phyloP scores from a whole-genome alignment of 441 rosid species.

The Adansonia grandidieri region DNA sequence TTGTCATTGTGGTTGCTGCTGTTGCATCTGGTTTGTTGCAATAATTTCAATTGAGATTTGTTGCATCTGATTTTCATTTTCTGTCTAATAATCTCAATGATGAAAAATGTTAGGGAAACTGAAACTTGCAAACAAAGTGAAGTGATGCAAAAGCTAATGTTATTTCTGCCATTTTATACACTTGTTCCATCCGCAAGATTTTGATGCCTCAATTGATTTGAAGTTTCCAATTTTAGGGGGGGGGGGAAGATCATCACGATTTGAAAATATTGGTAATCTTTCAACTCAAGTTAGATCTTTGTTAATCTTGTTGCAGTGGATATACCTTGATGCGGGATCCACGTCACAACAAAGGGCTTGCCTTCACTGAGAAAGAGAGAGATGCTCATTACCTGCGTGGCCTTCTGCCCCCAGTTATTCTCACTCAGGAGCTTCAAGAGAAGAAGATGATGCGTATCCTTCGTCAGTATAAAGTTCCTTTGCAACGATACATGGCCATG shows the following conservation, averaged over 20 bases:
- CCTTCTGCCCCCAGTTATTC: constrained; percentile 58
- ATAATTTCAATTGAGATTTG: neutral
- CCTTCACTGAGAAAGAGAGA: constrained; percentile 15
- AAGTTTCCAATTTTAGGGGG: neutral
- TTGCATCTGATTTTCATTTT: neutral
- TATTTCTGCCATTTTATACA: neutral
- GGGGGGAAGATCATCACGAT: neutral
- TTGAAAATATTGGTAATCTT: neutral
- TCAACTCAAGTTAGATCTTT: constrained; percentile 12
- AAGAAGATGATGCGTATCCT: constrained; percentile 79
- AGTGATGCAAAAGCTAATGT: neutral
- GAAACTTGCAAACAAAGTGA: neutral
- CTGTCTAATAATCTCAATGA: neutral
- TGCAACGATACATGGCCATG: constrained; percentile 88
- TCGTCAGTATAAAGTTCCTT: constrained; percentile 85
- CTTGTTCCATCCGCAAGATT: neutral
- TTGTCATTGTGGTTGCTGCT: neutral
- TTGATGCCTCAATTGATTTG: neutral
- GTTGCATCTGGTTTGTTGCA: neutral
- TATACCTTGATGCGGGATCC: constrained; percentile 89
- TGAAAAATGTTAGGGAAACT: neutral
- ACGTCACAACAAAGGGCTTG: constrained; percentile 27
- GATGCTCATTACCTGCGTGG: constrained; percentile 13
- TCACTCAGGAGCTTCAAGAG: constrained; percentile 89
- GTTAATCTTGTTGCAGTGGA: constrained; percentile 56